These are phyloP conservation scores for Saccharomycopsis hybrid DNA, from an alignment of 1,139 yeast species.

Conservation along the genomic window DNA sequence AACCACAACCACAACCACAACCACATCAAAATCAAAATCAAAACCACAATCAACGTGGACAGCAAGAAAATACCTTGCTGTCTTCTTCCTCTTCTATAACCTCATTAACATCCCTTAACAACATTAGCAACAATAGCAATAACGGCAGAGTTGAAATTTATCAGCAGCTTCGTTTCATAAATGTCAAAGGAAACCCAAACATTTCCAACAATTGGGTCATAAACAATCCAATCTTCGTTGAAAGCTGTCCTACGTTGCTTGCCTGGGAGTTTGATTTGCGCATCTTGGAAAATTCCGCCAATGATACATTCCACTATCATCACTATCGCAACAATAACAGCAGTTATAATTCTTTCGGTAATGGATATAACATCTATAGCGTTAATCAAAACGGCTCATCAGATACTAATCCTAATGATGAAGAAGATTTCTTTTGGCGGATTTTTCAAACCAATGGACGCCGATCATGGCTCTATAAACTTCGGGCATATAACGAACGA, in stretches of 20 bases:
- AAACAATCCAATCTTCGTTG: constrained; percentile 42
- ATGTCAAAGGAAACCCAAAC: constrained; percentile 44
- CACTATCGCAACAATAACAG: not conserved
- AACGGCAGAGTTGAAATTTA: constrained; percentile 13
- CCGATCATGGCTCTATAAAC: constrained; percentile 19
- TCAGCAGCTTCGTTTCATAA: constrained; percentile 39
- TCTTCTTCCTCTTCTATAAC: not conserved
- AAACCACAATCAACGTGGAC: no score
- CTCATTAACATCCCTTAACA: not conserved
- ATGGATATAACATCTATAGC: not conserved
- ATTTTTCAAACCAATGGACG: constrained; percentile 19
- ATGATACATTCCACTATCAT: constrained; percentile 10
- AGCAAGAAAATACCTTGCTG: no score
- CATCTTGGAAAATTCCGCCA: constrained; percentile 19
- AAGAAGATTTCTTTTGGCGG: constrained; percentile 18
- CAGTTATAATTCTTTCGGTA: not conserved
- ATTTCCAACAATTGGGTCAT: constrained; percentile 44
- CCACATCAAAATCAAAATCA: no score
- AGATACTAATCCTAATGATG: not conserved
- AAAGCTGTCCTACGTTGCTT: constrained; percentile 33
- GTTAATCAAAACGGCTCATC: not conserved
- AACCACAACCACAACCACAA: no score
- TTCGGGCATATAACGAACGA: constrained; percentile 12
- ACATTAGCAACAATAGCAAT: not conserved
- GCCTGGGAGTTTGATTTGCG: constrained; percentile 31